Base-by-base conservation (phyloP, 2,329 filamentous ascomycete species). In the Diaporthe ilicicola region DNA sequence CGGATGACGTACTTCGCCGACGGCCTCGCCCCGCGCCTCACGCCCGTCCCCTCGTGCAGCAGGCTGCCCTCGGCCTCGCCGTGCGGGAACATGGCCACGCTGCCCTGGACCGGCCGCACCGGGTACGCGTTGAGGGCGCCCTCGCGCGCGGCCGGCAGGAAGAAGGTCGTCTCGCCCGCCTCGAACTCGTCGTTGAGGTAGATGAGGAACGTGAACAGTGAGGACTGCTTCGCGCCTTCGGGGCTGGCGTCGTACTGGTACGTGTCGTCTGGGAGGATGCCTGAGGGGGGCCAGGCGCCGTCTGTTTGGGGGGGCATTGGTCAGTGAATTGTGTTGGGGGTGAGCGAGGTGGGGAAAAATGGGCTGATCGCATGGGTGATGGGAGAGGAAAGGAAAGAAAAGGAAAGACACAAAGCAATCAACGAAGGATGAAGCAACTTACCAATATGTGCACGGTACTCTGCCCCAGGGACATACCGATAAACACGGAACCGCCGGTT, bases 401-500 rank as follows among this genome's bases (percentile, higher is more conserved):
- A 55, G 4, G 2, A 4, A 24, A 34, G 6, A 10, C 37, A 39
- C 37, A 6, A 34, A 34, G 32, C 12, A 27, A 9, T 2, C 15
- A 17, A 22, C n/a, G 19, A 5, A 7, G 4, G 2, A 24, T 2
- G 1, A 24, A 3, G 9, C 8, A 27, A 37, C 66, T 9, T 61
- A 68, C 66, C 84, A 71, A 93, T 92, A 74, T 93, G 91, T 71
- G 88, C 89, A 9, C 91, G 83, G 76, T 93, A 93, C 77, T 93
- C 91, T 0, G 91, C 91, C 0, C 91, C 91, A 1, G 91, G 91
- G 0, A 93, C 90, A 71, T 93, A 93, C 75, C 91, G 85, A 74
- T 93, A 93, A 0, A 93, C 90, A 22, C 91, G 85, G 81, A 93
- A 93, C 7, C 91, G 86, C 1, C 91, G 84, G 75, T 93, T 93